Conservation (phyloP, 192 early-diverging fungal species). For the Linnemannia schmuckeri region DNA sequence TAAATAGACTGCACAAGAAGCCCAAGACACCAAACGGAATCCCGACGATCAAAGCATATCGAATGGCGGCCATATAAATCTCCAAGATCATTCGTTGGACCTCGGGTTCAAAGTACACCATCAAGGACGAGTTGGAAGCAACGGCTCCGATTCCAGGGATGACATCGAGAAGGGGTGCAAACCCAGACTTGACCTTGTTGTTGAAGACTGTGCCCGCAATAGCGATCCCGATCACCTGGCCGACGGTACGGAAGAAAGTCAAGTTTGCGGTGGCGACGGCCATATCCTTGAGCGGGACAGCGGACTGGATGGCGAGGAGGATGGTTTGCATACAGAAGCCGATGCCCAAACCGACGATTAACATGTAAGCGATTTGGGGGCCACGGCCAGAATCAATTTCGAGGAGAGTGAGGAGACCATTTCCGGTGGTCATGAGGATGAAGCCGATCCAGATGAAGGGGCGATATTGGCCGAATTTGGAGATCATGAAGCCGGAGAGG, state of each 20-base stretch:
- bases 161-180: background rate
- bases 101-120: constrained; percentile 36
- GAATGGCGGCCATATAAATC: constrained; percentile 62
- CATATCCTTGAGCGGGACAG: constrained; percentile 70
- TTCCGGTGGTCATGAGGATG: constrained; percentile 70
- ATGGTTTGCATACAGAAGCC: constrained; percentile 79
- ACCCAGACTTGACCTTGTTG: constrained; percentile 36
- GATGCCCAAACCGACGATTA: constrained; percentile 79
- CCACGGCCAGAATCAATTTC: constrained; percentile 56
- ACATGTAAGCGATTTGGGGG: constrained; percentile 69
- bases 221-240: constrained; percentile 43
- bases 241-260: constrained; percentile 67
- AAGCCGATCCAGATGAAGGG: constrained; percentile 75
- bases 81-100: constrained; percentile 54
- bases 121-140: constrained; percentile 30
- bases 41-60: constrained; percentile 60
- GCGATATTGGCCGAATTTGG: constrained; percentile 66
- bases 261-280: constrained; percentile 73
- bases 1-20: constrained; percentile 55
- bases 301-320: constrained; percentile 74
- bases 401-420: constrained; percentile 69
- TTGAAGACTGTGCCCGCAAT: constrained; percentile 54
- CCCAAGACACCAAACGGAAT: constrained; percentile 61
- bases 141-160: constrained; percentile 6
- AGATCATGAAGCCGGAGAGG: constrained; percentile 68